phyloP scores from a whole-genome alignment of 2,329 filamentous ascomycete genomes.

The Botrytis medusae region DNA sequence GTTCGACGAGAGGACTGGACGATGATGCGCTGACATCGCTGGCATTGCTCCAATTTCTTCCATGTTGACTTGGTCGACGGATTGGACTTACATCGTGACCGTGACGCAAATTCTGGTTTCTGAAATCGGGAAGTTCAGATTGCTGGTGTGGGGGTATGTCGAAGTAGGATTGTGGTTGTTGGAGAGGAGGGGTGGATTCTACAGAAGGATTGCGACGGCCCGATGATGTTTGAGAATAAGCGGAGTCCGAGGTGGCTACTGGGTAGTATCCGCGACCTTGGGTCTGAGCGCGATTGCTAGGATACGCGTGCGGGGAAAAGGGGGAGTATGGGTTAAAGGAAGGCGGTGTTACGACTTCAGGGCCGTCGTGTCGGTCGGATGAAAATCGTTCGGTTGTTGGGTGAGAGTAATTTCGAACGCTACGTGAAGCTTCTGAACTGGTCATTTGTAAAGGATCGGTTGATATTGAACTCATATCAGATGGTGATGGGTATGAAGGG shows the following conservation, averaged over 20 bases:
- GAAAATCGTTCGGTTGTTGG: constrained; percentile 25
- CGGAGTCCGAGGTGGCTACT: constrained; percentile 18
- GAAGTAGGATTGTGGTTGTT: constrained; percentile 14
- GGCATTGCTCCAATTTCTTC: constrained; percentile 21
- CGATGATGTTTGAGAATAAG: constrained; percentile 14
- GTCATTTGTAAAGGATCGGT: constrained; percentile 38
- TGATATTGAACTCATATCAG: constrained; percentile 33
- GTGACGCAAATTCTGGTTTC: constrained; percentile 17
- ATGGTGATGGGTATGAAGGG: constrained; percentile 12
- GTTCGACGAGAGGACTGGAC: constrained; percentile 14
- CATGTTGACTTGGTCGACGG: constrained; percentile 12
- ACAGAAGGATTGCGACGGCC: constrained; percentile 12
- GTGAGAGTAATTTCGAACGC: constrained; percentile 26
- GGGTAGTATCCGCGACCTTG: constrained; percentile 11
- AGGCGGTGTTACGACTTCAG: constrained; percentile 31
- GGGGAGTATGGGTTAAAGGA: constrained; percentile 16
- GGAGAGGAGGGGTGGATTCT: constrained; percentile 12
- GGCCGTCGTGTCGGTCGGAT: constrained; percentile 25
- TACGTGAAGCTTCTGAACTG: constrained; percentile 23
- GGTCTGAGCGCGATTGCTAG: neutral
- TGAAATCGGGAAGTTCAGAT: neutral
- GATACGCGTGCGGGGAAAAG: constrained; percentile 1
- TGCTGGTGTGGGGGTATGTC: constrained; percentile 10
- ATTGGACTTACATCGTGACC: constrained; percentile 15
- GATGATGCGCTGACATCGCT: constrained; percentile 17